Percentiles rank a stretch among this genome's conserved stretches.
Conservation (phyloP, 495 filamentous ascomycete species). For the Barbatosphaeria neglecta region DNA sequence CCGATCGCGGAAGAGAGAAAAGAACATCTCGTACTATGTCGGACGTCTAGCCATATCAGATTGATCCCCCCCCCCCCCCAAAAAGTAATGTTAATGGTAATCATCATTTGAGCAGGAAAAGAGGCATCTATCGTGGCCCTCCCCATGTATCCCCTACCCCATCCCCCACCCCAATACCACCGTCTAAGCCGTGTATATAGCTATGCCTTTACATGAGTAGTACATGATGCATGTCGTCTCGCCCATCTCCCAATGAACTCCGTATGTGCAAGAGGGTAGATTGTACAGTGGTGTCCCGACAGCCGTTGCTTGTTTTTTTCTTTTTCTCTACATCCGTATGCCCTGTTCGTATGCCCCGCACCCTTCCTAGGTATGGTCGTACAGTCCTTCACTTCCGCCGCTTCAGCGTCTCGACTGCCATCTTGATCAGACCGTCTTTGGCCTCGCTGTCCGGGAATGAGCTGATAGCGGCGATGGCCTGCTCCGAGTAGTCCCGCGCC, state of each 20-base stretch:
- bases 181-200: background rate
- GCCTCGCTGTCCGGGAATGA: constrained; percentile 85
- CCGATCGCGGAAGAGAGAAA: no score
- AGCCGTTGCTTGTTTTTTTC: background rate
- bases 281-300: background rate
- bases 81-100: background rate
- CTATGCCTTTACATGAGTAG: background rate
- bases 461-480: constrained; percentile 72
- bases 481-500: constrained; percentile 80
- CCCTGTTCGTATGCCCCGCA: background rate
- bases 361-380: background rate
- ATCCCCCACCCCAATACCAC: background rate
- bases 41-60: no score
- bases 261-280: background rate
- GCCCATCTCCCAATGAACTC: background rate
- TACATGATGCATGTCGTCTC: background rate
- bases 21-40: no score
- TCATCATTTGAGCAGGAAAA: background rate
- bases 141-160: no score
- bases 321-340: background rate
- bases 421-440: constrained; percentile 79
- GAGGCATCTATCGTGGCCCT: background rate
- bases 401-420: constrained; percentile 85
- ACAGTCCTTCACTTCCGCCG: constrained; percentile 56
- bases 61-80: no score